phyloP scores from a whole-genome alignment of 164 flowering plant genomes.

The Vitis amurensis region DNA sequence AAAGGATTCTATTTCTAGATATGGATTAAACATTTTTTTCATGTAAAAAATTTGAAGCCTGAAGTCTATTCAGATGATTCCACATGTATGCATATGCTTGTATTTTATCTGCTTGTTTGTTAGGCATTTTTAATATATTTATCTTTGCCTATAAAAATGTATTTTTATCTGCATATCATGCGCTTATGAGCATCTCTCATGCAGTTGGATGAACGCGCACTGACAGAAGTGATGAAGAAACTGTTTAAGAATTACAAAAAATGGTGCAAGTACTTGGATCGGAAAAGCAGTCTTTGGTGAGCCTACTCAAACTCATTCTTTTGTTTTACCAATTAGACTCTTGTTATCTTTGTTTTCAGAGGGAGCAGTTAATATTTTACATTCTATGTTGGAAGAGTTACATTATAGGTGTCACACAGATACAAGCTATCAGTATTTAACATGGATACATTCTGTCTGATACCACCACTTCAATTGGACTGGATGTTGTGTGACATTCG shows the following conservation, averaged over 20 bases:
- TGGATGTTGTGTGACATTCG: too few species aligned
- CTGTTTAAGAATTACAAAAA: conserved; percentile 94
- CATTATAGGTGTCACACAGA: too few species aligned
- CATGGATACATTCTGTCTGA: too few species aligned
- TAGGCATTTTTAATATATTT: background rate
- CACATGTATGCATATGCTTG: too few species aligned
- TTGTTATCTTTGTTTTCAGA: background rate
- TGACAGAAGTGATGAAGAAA: conserved; percentile 95
- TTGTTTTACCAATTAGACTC: background rate
- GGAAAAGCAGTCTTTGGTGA: conserved; percentile 98
- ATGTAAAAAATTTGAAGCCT: too few species aligned
- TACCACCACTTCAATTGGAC: background rate
- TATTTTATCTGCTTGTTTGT: background rate
- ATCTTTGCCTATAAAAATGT: background rate
- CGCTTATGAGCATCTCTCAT: conserved; percentile 8
- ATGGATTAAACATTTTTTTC: too few species aligned
- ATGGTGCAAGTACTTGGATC: conserved; percentile 95
- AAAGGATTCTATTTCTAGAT: too few species aligned
- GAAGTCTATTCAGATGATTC: too few species aligned
- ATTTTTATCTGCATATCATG: background rate
- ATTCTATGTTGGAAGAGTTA: too few species aligned
- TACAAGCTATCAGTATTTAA: too few species aligned
- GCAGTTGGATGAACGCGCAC: conserved; percentile 93
- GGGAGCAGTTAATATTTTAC: background rate
- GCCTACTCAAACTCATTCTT: conserved; percentile 16